Evolutionary conservation across 306 rosid genomes (phyloP).

Genomic region (Parietaria judaica): DNA sequence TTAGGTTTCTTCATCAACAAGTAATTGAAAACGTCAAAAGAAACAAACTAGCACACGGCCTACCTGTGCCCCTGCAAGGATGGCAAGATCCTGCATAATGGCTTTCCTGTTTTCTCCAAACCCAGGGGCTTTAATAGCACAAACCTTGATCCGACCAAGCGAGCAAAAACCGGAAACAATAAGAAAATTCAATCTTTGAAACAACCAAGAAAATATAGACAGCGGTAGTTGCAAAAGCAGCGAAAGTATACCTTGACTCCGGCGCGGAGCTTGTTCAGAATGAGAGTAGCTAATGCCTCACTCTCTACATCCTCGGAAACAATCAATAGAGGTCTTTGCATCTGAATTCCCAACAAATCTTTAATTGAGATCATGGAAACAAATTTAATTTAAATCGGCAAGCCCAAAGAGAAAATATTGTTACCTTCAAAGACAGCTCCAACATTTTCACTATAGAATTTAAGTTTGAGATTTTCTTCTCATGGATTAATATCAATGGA

Average conservation of each 20-base stretch:
- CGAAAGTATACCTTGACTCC: constrained; percentile 61
- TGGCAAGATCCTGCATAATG: constrained; percentile 69
- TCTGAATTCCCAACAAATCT: constrained; percentile 31
- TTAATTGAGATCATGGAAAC: background rate
- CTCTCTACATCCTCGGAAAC: constrained; percentile 90
- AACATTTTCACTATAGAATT: constrained; percentile 75
- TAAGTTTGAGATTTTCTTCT: constrained; percentile 82
- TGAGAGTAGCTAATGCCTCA: constrained; percentile 87
- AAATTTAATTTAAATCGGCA: constrained; percentile 9
- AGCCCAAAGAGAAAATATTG: background rate
- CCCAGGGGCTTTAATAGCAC: constrained; percentile 93
- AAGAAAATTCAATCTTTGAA: constrained; percentile 1
- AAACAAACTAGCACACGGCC: constrained; percentile 8
- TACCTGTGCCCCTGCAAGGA: constrained; percentile 84
- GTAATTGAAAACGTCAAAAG: background rate
- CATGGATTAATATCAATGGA: constrained; percentile 82
- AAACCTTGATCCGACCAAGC: constrained; percentile 42
- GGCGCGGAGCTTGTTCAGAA: constrained; percentile 87
- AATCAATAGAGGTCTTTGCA: constrained; percentile 68
- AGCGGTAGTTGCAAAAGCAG: background rate
- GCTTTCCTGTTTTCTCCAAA: constrained; percentile 89
- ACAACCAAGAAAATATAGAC: background rate
- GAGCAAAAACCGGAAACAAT: constrained; percentile 6
- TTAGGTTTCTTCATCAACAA: background rate
- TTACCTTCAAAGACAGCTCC: constrained; percentile 87